These are phyloP conservation scores for Triticum monococcum DNA, from an alignment of 176 grass and related monocot species.

Conservation along the genomic window DNA sequence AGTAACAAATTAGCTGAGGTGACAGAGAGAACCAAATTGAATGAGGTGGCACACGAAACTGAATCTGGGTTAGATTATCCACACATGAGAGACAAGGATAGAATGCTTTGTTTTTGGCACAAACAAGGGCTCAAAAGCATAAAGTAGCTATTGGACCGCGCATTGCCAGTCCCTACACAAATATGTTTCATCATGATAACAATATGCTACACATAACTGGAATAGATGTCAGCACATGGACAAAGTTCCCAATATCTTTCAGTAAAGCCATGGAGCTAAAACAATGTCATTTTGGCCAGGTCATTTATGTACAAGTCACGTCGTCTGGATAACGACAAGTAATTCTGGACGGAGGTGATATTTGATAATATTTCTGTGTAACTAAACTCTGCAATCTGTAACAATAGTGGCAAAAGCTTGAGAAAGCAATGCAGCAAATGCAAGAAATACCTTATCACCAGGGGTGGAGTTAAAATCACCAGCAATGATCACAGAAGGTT, in stretches of 20 bases:
- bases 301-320: background rate
- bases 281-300: background rate
- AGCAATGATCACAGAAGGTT: slow-evolving; percentile 75
- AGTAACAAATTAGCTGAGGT: slow-evolving; percentile 3
- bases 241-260: background rate
- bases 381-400: background rate
- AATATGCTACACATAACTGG: background rate
- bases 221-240: background rate
- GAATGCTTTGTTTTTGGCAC: background rate
- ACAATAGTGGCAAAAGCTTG: background rate
- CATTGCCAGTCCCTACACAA: background rate
- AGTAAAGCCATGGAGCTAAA: slow-evolving; percentile 32
- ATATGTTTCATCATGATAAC: background rate
- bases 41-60: background rate
- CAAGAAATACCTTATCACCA: slow-evolving; percentile 64
- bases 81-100: background rate
- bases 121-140: background rate
- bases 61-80: background rate
- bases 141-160: background rate
- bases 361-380: background rate
- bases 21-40: background rate
- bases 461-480: slow-evolving; percentile 97
- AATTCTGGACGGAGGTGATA: no score
- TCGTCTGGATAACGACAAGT: background rate
- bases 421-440: slow-evolving; percentile 7